These are phyloP conservation scores for Nymphaea thermarum DNA, from an alignment of 164 flowering plant genomes.

Conservation along the genomic window DNA sequence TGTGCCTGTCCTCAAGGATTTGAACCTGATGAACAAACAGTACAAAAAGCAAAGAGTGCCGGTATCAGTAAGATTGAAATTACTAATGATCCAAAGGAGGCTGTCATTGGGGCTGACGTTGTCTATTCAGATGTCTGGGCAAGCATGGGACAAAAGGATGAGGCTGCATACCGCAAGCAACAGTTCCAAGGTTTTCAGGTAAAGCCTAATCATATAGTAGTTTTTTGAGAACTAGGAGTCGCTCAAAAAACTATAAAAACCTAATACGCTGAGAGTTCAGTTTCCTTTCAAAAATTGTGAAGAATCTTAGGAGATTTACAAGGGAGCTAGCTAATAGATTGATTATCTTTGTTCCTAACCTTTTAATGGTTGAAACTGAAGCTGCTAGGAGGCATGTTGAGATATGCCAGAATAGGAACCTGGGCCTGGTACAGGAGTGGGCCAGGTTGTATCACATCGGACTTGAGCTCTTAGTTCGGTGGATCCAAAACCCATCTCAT, in stretches of 20 bases:
- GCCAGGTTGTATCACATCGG: too few species aligned
- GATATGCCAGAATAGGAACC: too few species aligned
- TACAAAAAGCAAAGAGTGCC: conserved; percentile 54
- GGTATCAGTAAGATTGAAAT: conserved; percentile 92
- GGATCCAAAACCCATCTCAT: too few species aligned
- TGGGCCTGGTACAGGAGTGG: too few species aligned
- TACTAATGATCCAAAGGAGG: conserved; percentile 81
- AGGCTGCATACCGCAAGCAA: conserved; percentile 80
- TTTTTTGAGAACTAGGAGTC: not conserved
- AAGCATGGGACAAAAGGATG: conserved; percentile 98
- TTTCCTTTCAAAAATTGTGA: too few species aligned
- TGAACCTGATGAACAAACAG: conserved; percentile 78
- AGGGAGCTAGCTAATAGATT: too few species aligned
- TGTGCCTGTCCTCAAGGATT: conserved; percentile 94
- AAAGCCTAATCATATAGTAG: conserved; percentile 4
- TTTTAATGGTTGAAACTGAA: too few species aligned
- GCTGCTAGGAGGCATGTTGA: too few species aligned
- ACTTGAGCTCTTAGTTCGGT: too few species aligned
- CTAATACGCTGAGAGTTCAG: too few species aligned
- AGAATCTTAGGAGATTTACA: too few species aligned
- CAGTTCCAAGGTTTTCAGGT: conserved; percentile 94
- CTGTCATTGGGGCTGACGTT: conserved; percentile 89
- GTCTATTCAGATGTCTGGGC: conserved; percentile 99
- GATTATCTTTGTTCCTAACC: too few species aligned
- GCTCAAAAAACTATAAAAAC: not conserved